Conservation (phyloP, 129 eudicot genomes). For the Arctium lappa region DNA sequence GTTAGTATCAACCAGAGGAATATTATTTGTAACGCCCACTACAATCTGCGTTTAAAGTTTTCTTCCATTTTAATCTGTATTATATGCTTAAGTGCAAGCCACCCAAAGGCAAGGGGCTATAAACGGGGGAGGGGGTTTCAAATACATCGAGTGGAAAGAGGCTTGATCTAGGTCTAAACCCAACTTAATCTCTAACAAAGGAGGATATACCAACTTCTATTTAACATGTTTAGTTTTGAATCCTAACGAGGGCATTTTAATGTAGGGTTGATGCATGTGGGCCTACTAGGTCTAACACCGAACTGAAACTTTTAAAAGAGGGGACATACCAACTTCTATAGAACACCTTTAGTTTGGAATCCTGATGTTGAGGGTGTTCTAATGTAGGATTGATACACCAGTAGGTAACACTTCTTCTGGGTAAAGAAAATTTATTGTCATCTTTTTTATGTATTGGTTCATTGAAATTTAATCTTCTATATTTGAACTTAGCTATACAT, state of each 20-base stretch:
- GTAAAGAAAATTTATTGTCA: too few species aligned
- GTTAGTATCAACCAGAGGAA: not conserved
- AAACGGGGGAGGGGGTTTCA: not conserved
- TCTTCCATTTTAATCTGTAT: not conserved
- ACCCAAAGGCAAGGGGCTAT: not conserved
- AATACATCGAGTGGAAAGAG: not conserved
- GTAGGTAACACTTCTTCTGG: too few species aligned
- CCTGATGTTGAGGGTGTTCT: not conserved
- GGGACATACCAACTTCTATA: not conserved
- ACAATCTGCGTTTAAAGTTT: not conserved
- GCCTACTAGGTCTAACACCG: not conserved
- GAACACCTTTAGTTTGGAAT: not conserved
- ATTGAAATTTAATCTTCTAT: too few species aligned
- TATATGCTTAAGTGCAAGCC: not conserved
- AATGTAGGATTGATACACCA: not conserved
- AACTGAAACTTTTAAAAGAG: not conserved
- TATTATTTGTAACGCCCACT: not conserved
- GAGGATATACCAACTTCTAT: not conserved
- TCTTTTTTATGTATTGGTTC: too few species aligned
- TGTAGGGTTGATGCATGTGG: too few species aligned
- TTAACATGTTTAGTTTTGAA: not conserved
- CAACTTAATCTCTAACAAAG: not conserved
- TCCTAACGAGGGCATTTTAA: not conserved
- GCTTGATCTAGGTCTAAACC: not conserved
- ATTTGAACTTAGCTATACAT: too few species aligned